Conservation (phyloP, 202 grass and related monocot species). For the Zizania palustris region DNA sequence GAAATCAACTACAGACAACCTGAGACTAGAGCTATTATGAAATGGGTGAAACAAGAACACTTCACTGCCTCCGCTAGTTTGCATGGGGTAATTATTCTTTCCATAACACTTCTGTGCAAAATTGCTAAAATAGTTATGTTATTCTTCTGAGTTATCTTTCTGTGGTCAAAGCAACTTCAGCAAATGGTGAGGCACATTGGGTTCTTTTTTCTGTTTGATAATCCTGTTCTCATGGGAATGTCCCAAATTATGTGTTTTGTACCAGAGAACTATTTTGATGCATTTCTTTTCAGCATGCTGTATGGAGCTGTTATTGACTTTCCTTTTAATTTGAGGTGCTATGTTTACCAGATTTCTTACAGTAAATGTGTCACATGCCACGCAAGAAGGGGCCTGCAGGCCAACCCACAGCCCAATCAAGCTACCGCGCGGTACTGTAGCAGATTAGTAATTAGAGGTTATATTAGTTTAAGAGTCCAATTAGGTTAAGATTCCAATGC, state of each 20-base stretch:
- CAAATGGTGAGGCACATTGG: slow-evolving; percentile 20
- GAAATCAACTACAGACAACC: slow-evolving; percentile 68
- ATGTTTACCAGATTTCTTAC: slow-evolving; percentile 3
- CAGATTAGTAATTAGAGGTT: too few relatives aligned
- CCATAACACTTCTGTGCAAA: not conserved
- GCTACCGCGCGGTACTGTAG: too few relatives aligned
- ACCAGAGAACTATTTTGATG: not conserved
- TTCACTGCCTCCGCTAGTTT: slow-evolving; percentile 94
- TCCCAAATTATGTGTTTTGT: not conserved
- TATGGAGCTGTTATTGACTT: not conserved
- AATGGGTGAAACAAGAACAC: slow-evolving; percentile 72
- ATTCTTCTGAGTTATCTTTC: not conserved
- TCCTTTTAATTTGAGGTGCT: slow-evolving; percentile 1
- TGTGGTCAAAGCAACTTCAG: not conserved
- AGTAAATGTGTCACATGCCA: too few relatives aligned
- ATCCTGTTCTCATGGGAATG: not conserved
- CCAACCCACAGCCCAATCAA: too few relatives aligned
- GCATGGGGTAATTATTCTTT: slow-evolving; percentile 82
- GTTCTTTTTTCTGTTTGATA: slow-evolving; percentile 2
- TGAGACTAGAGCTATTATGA: slow-evolving; percentile 94
- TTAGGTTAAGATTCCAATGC: too few relatives aligned
- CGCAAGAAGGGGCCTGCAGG: too few relatives aligned
- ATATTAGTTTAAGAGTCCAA: too few relatives aligned
- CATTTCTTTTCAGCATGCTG: not conserved
- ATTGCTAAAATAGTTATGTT: not conserved